Conservation (phyloP, 1,284 basidiomycete genomes). For the Leccinum pallidistipes region DNA sequence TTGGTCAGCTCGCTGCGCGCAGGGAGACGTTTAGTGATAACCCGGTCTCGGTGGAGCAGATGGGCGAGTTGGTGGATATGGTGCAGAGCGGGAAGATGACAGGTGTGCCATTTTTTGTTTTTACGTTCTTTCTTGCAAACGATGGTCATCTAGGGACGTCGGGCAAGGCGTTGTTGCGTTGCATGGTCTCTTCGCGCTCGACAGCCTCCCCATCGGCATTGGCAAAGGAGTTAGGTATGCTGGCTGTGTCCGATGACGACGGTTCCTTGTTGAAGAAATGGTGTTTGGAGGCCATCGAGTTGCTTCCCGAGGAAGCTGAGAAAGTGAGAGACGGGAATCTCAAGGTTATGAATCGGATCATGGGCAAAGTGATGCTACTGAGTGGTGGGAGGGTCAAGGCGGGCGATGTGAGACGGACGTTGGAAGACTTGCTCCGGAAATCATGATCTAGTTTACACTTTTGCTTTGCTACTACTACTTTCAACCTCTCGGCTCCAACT, state of each 20-base stretch:
- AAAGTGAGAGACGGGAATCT: constrained; percentile 72
- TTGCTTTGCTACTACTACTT: background rate
- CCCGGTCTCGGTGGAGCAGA: constrained; percentile 56
- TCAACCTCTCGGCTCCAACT: constrained; percentile 14
- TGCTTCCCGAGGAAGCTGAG: constrained; percentile 70
- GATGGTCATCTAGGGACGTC: constrained; percentile 54
- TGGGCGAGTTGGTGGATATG: constrained; percentile 80
- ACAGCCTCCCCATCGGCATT: constrained; percentile 40
- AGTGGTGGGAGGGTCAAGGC: constrained; percentile 81
- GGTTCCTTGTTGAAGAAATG: constrained; percentile 43
- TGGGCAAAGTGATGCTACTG: constrained; percentile 89
- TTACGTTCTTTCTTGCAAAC: background rate
- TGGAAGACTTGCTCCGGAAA: constrained; percentile 45
- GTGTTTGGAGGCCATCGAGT: constrained; percentile 64
- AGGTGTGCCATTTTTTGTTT: constrained; percentile 39
- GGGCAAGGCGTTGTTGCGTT: constrained; percentile 65
- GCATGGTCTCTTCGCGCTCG: constrained; percentile 55
- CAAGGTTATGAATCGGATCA: constrained; percentile 85
- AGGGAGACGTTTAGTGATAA: constrained; percentile 63
- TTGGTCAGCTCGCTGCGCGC: constrained; percentile 71
- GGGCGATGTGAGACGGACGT: constrained; percentile 41
- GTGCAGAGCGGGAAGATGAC: constrained; percentile 71
- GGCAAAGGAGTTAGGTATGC: constrained; percentile 50
- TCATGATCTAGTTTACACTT: background rate
- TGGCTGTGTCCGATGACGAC: constrained; percentile 35